A percentile compares a stretch with the other conserved stretches of the same genome.
These are phyloP conservation scores for Podila clonocystis DNA, from an alignment of 192 early-diverging fungal species.

Conservation along the genomic window DNA sequence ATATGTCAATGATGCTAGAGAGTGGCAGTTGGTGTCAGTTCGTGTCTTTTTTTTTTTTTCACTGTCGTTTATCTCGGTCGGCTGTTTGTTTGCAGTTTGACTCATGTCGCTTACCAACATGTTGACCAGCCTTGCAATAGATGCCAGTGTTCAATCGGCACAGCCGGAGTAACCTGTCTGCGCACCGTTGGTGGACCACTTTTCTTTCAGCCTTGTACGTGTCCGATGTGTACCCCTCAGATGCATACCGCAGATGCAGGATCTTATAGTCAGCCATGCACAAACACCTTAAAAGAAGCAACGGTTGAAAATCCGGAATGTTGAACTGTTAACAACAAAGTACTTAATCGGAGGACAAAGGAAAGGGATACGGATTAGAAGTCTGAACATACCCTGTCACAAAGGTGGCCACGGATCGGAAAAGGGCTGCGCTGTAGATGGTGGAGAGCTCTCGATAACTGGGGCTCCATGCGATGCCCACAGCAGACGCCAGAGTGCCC, in stretches of 20 bases:
- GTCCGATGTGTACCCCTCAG: constrained; percentile 52
- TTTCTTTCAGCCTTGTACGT: constrained; percentile 57
- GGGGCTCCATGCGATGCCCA: constrained; percentile 50
- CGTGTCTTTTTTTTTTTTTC: background rate
- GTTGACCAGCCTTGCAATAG: constrained; percentile 56
- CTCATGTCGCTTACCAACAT: constrained; percentile 27
- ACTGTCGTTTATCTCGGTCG: too few relatives aligned
- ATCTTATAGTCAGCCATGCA: constrained; percentile 64
- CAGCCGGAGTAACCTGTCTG: constrained; percentile 52
- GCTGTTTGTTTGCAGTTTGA: background rate
- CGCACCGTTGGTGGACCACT: constrained; percentile 58
- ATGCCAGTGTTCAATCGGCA: constrained; percentile 59
- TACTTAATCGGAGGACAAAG: background rate
- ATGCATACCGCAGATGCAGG: constrained; percentile 54
- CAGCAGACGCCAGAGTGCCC: constrained; percentile 30
- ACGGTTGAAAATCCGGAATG: background rate
- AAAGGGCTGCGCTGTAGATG: constrained; percentile 33
- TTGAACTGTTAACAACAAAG: background rate
- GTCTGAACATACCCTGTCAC: constrained; percentile 34
- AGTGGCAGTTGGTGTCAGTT: background rate
- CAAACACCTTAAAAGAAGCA: constrained; percentile 29
- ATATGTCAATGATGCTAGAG: constrained; percentile 54
- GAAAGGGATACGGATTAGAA: background rate
- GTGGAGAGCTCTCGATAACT: constrained; percentile 39
- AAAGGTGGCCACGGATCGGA: constrained; percentile 45